Conservation (phyloP, 2,329 filamentous ascomycete genomes). For the Diaporthe ampelina region DNA sequence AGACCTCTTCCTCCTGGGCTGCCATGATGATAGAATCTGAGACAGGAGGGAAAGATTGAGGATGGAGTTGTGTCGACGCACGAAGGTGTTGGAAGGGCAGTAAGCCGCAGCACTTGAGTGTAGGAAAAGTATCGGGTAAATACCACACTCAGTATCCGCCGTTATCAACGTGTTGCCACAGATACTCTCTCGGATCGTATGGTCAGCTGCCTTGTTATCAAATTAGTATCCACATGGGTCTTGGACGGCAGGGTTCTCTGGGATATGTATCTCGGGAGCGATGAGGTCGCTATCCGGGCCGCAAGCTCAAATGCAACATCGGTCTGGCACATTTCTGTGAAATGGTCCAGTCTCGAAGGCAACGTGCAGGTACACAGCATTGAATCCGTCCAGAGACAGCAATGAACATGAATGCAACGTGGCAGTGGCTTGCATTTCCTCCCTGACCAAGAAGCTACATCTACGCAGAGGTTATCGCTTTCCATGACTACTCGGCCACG, state of each 20-base stretch:
- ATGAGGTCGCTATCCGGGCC: not conserved
- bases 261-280: not conserved
- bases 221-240: conserved; percentile 19
- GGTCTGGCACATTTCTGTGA: no score
- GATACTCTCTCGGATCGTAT: not conserved
- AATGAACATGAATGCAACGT: not conserved
- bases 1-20: conserved; percentile 12
- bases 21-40: conserved; percentile 16
- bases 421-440: not conserved
- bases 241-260: conserved; percentile 8
- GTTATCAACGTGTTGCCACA: conserved; percentile 35
- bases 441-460: not conserved
- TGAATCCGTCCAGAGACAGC: no score
- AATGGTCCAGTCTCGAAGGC: no score
- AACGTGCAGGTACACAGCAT: no score
- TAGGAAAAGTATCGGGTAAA: not conserved
- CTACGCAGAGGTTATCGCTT: no score
- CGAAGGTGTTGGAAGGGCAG: not conserved
- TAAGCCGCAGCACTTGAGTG: not conserved
- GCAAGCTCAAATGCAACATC: no score
- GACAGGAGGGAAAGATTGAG: not conserved
- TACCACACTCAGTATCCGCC: not conserved
- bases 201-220: conserved; percentile 14
- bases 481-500: not conserved
- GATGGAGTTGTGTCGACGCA: not conserved